Conservation (phyloP, 768 basidiomycete species). For the Trametes elegans region DNA sequence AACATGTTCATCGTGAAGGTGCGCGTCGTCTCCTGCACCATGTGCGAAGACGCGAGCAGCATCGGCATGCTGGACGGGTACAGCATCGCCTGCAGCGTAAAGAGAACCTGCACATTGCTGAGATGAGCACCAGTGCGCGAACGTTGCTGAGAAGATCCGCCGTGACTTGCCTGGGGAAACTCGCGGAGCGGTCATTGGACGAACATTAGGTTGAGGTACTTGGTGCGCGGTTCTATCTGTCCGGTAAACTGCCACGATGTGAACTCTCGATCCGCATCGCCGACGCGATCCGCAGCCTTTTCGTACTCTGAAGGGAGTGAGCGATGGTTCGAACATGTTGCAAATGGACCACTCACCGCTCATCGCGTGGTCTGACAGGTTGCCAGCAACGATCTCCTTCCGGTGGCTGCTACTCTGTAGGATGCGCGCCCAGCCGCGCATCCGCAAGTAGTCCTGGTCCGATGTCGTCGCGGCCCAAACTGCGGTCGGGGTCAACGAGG, state of each 20-base stretch:
- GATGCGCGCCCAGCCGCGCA: slow-evolving; percentile 60
- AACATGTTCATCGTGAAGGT: slow-evolving; percentile 19
- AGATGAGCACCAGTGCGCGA: too few species aligned
- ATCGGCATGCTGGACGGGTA: slow-evolving; percentile 22
- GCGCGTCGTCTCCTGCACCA: slow-evolving; percentile 29
- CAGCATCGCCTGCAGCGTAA: slow-evolving; percentile 23
- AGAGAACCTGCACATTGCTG: slow-evolving; percentile 13
- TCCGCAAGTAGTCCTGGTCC: slow-evolving; percentile 55
- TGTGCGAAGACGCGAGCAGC: slow-evolving; percentile 30
- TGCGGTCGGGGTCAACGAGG: background rate
- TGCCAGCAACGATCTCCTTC: slow-evolving; percentile 72
- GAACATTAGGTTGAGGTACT: too few species aligned
- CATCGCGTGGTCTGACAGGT: slow-evolving; percentile 52
- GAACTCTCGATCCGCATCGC: slow-evolving; percentile 39
- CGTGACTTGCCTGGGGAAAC: slow-evolving; percentile 5
- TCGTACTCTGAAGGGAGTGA: slow-evolving; percentile 32
- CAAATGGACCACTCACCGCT: slow-evolving; percentile 38
- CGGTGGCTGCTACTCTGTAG: slow-evolving; percentile 55
- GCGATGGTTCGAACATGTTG: background rate
- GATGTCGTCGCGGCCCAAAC: slow-evolving; percentile 74
- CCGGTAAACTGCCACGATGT: slow-evolving; percentile 28
- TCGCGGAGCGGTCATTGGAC: slow-evolving; percentile 45
- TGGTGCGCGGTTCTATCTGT: too few species aligned
- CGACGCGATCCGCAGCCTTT: slow-evolving; percentile 28
- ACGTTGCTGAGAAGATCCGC: too few species aligned